Base-by-base conservation (phyloP, 2,329 filamentous ascomycete species). In the Aciculosporium take region DNA sequence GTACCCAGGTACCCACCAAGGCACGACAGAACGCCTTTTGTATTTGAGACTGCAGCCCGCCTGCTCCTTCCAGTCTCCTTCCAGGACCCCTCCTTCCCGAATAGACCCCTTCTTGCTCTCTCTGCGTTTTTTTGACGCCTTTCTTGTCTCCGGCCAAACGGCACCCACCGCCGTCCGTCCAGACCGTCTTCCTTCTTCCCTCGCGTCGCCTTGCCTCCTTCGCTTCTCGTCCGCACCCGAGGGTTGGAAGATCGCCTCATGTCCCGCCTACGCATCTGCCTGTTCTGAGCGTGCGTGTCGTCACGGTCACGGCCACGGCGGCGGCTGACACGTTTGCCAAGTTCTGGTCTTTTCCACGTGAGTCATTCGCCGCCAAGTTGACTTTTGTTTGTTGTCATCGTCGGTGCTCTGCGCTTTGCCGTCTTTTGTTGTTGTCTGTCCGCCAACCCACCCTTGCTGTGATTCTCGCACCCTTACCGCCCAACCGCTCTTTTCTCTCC, bases 31-130 rank as follows among this genome's bases (percentile, higher is more conserved):
- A 13, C 15, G 25, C 24, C 30, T 41, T 8, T 41, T 29, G 29
- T 36, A 37, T 17, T 15, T 28, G 17, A 31, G 40, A 7, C 25
- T 37, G 32, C 40, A 36, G 40, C 40, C 40, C 33, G 40, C 35
- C 18, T 24, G 23, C 24, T 38, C 41, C 28, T 30, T 31, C 35
- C 29, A 28, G 36, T 17, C 24, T 38, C 41, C 28, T 30, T 31
- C 35, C 29, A 28, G 36, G 31, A 35, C 41, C 41, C 41, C 41
- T 43, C 37, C 25, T 33, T 39, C 41, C 35, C 35, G 33, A 21
- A 17, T 43, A 37, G 40, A 43, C 41, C 41, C 39, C 35, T 45
- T 41, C 39, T 36, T 27, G 30, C 17, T 29, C 18, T 36, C 36
- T 29, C 18, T 18, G 25, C 15, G n/a, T 45, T 36, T 23, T 25